These are phyloP conservation scores for Artemisia argyi DNA, from an alignment of 129 eudicot genomes.

Conservation along the genomic window DNA sequence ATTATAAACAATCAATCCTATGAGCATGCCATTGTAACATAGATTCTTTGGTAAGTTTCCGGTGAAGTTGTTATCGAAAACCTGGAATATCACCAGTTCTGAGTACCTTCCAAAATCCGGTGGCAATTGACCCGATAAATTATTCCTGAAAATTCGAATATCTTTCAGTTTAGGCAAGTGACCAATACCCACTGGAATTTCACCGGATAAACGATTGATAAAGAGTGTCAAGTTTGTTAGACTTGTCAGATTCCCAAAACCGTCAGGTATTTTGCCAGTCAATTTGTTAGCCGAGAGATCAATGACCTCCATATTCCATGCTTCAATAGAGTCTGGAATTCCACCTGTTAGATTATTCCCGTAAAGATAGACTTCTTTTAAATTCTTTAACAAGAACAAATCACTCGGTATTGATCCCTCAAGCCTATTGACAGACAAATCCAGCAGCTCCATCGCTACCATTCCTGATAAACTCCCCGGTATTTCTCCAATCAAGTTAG, in stretches of 20 bases:
- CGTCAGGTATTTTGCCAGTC: slow-evolving; percentile 18
- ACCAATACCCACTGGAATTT: slow-evolving; percentile 13
- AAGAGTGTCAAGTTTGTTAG: slow-evolving; percentile 39
- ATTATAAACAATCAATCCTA: slow-evolving; percentile 31
- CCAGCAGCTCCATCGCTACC: slow-evolving; percentile 10
- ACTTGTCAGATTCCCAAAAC: slow-evolving; percentile 39
- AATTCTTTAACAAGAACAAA: slow-evolving; percentile 18
- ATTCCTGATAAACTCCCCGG: slow-evolving; percentile 38
- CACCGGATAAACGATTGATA: slow-evolving; percentile 48
- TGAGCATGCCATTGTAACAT: slow-evolving; percentile 41
- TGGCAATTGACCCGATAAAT: too few species aligned
- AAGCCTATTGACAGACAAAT: slow-evolving; percentile 35
- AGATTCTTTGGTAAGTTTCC: slow-evolving; percentile 45
- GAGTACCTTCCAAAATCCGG: slow-evolving; percentile 23
- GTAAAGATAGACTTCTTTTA: too few species aligned
- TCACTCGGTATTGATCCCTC: slow-evolving; percentile 48
- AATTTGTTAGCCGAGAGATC: slow-evolving; percentile 45
- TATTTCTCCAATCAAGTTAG: slow-evolving; percentile 51
- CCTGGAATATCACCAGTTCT: slow-evolving; percentile 34
- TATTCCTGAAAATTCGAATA: neutral
- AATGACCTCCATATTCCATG: slow-evolving; percentile 36
- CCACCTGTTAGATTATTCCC: slow-evolving; percentile 12
- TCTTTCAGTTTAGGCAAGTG: slow-evolving; percentile 37
- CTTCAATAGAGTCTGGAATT: slow-evolving; percentile 44
- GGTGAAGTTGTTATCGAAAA: slow-evolving; percentile 31